Evolutionary conservation across 345 rosid species (phyloP).

Genomic region (Brassica nigra): DNA sequence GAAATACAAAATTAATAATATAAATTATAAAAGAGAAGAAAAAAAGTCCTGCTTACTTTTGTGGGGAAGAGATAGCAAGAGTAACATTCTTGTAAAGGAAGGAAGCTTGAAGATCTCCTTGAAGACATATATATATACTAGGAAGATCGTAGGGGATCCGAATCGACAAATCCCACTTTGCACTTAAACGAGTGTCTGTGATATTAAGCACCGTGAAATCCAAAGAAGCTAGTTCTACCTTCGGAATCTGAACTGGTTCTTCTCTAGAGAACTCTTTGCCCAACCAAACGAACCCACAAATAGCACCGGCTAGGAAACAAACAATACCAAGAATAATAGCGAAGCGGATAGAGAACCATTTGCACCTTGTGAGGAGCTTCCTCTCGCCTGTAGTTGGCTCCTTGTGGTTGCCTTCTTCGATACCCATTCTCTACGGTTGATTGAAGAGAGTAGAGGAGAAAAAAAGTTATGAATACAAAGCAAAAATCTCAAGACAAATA

Average conservation of each 20-base stretch:
- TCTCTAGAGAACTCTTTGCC: neutral
- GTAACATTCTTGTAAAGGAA: conserved; percentile 26
- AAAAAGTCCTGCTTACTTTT: neutral
- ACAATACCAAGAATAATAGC: neutral
- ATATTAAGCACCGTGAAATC: conserved; percentile 12
- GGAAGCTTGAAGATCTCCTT: conserved; percentile 24
- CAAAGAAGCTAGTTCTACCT: neutral
- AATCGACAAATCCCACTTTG: conserved; percentile 1
- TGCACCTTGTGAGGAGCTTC: neutral
- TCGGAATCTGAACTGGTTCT: neutral
- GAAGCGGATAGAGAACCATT: neutral
- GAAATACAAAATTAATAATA: too few relatives aligned
- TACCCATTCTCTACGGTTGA: neutral
- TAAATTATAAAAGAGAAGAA: too few relatives aligned
- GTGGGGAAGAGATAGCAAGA: conserved; percentile 1
- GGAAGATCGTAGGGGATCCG: neutral
- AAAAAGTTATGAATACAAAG: too few relatives aligned
- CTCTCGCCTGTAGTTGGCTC: neutral
- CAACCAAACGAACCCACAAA: neutral
- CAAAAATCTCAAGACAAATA: too few relatives aligned
- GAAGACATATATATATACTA: neutral
- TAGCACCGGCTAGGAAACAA: neutral
- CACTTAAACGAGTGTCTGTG: conserved; percentile 1
- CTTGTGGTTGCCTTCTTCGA: neutral
- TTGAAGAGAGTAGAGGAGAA: too few relatives aligned